Evolutionary conservation across 2,329 filamentous ascomycete species (phyloP), one percentile per base, ranked within the genome.

Genomic region (Fusarium sp.): DNA sequence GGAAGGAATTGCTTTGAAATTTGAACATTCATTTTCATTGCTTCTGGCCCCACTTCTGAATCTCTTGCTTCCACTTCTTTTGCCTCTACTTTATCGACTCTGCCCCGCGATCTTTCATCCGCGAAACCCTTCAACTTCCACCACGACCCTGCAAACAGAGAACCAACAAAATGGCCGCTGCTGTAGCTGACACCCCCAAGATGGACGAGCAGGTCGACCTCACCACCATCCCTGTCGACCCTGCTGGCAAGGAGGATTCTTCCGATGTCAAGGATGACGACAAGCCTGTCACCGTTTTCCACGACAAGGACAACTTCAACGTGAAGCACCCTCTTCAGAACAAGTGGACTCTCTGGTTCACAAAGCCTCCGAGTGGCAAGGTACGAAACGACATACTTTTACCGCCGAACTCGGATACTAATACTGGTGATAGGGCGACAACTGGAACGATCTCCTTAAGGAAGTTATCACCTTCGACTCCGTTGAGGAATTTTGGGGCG

Each of bases 261-360:
- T 83, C 85, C 78, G 83, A 86, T 62, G 83, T 85, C 74, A 86
- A 87, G 62, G 83, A 83, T 61, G 83, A 83, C 61, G 85, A 86
- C 74, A 92, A 95, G 81, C 87, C 93, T 58, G 89, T 98, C 79
- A 99, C 96, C 52, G 96, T 99, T 78, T 99, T 99, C 87, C 95
- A 99, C 83, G 95, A 98, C 86, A 93, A 96, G 78, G 93, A 98
- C 77, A 98, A 99, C 89, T 99, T 99, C 90, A 99, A 97, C 80
- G 96, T 99, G 84, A 99, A 98, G 89, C 96, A 99, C 84, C 96
- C 95, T 76, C 89, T 99, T 70, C 95, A 97, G 89, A 93, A 98
- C 88, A 93, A 94, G 82, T 99, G 96, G 96, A 98, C 96, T 68
- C 88, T 99, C 64, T 99, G 97, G 97, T 99, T 98, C 88, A 98